Percentiles rank a stretch among this genome's conserved stretches.
phyloP scores from a whole-genome alignment of 78 protist genomes.

The Chrysochromulina tobinii region DNA sequence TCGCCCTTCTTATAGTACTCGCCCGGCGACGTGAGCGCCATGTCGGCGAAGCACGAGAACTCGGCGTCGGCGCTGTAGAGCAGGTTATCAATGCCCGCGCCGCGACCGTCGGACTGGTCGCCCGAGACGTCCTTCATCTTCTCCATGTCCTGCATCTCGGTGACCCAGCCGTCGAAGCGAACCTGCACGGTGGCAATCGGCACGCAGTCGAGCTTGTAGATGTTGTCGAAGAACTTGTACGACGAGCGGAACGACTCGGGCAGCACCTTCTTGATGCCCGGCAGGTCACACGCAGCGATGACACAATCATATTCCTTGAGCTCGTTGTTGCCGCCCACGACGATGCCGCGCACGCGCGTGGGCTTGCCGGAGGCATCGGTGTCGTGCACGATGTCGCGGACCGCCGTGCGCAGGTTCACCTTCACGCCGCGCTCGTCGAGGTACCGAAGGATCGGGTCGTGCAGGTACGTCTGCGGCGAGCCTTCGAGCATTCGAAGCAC shows the following conservation, averaged over 20 bases:
- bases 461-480: constrained; percentile 30
- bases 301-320: not conserved
- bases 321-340: not conserved
- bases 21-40: constrained; percentile 37
- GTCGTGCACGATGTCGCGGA: not conserved
- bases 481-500: constrained; percentile 44
- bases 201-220: constrained; percentile 37
- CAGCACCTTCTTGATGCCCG: constrained; percentile 40
- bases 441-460: constrained; percentile 42
- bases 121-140: not conserved
- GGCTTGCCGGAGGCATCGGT: not conserved
- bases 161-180: constrained; percentile 55
- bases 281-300: constrained; percentile 34
- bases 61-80: constrained; percentile 51
- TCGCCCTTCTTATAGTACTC: constrained; percentile 47
- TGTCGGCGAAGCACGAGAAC: constrained; percentile 59
- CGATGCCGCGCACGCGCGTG: not conserved
- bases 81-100: constrained; percentile 45
- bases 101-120: constrained; percentile 32
- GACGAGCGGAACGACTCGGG: constrained; percentile 24
- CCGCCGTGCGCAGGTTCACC: not conserved
- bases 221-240: constrained; percentile 9
- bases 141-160: constrained; percentile 37
- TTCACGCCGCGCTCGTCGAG: constrained; percentile 44
- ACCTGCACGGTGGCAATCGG: constrained; percentile 50